Percentiles rank a stretch among this genome's conserved stretches.
Evolutionary conservation across 805 yeast genomes (phyloP).

Genomic region (Cyberlindnera mississippiensis): DNA sequence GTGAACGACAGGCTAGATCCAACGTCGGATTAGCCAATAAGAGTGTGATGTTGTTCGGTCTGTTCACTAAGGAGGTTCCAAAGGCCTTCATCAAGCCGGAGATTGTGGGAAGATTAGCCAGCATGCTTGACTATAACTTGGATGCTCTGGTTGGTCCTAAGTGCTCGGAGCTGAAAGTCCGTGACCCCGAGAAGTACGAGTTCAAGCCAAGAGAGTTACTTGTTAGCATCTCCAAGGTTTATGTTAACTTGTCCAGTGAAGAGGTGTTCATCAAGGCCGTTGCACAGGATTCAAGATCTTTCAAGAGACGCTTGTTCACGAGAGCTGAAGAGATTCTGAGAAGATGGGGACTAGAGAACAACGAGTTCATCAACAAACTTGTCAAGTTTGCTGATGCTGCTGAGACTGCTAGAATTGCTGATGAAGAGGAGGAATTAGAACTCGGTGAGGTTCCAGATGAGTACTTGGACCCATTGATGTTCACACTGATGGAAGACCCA

Average conservation of each 20-base stretch:
- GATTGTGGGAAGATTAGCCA: constrained; percentile 89
- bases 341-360: constrained; percentile 46
- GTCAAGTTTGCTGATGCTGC: constrained; percentile 61
- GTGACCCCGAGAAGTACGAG: constrained; percentile 73
- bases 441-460: constrained; percentile 96
- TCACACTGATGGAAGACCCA: constrained; percentile 91
- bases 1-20: constrained; percentile 76
- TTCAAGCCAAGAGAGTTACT: constrained; percentile 78
- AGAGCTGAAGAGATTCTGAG: constrained; percentile 68
- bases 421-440: constrained; percentile 81
- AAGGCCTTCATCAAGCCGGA: constrained; percentile 81
- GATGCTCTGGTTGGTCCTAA: constrained; percentile 94
- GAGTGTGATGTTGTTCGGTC: constrained; percentile 70
- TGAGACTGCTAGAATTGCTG: constrained; percentile 51
- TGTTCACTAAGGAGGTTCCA: constrained; percentile 86
- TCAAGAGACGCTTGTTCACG: constrained; percentile 57
- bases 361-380: constrained; percentile 45
- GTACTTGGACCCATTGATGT: constrained; percentile 95
- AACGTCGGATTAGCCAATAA: constrained; percentile 80
- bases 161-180: constrained; percentile 83
- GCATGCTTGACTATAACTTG: constrained; percentile 91
- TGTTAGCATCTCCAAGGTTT: constrained; percentile 67
- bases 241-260: constrained; percentile 64
- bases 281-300: constrained; percentile 91
- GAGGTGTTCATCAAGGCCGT: constrained; percentile 71